phyloP scores from a whole-genome alignment of 768 basidiomycete species.

The Strobilomyces echinocephalus region DNA sequence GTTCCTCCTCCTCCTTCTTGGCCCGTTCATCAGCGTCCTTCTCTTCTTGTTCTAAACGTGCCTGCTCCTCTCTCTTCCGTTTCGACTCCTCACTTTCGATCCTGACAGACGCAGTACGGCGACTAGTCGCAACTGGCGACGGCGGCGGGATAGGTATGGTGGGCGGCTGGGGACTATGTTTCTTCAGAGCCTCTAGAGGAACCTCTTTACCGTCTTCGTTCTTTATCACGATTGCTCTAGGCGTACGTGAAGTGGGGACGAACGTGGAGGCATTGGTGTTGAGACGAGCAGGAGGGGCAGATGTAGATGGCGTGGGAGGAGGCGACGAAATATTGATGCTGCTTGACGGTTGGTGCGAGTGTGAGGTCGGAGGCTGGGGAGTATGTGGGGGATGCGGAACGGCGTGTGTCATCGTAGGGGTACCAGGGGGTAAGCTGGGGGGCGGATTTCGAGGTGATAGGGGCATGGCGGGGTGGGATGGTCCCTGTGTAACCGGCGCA shows the following conservation, averaged over 20 bases:
- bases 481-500: conserved; percentile 35
- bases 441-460: conserved; percentile 68
- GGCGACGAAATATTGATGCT: conserved; percentile 51
- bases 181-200: conserved; percentile 51
- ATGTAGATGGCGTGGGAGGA: conserved; percentile 60
- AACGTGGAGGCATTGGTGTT: conserved; percentile 65
- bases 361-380: conserved; percentile 43
- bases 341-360: conserved; percentile 41
- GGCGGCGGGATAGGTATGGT: conserved; percentile 38
- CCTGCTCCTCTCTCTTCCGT: conserved; percentile 42
- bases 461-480: conserved; percentile 48
- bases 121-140: conserved; percentile 25
- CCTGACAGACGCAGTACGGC: conserved; percentile 41
- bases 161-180: conserved; percentile 40
- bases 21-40: conserved; percentile 36
- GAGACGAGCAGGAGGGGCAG: conserved; percentile 40
- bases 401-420: conserved; percentile 64
- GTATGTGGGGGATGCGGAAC: conserved; percentile 43
- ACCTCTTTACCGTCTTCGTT: conserved; percentile 62
- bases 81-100: conserved; percentile 63
- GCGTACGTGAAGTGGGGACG: conserved; percentile 46
- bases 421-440: conserved; percentile 53
- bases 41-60: conserved; percentile 37
- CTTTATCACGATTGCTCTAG: conserved; percentile 54
- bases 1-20: conserved; percentile 35